Conservation (phyloP, 129 eudicot genomes). For the Centella asiatica region DNA sequence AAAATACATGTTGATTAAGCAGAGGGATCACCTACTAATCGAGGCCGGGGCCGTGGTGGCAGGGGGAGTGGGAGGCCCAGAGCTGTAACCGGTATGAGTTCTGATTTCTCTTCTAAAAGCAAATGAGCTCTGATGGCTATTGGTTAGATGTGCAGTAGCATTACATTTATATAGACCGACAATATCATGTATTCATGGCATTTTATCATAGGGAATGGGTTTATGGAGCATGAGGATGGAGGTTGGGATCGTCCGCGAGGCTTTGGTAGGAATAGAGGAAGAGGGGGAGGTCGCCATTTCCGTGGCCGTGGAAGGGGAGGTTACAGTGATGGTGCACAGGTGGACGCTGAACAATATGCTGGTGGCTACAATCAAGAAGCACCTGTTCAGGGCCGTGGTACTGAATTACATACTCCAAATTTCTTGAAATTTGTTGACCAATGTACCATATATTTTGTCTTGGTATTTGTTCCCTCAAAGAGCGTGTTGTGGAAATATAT, state of each 20-base stretch:
- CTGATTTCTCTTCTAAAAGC: too few relatives aligned
- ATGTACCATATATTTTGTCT: too few relatives aligned
- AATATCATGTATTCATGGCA: background rate
- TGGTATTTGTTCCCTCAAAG: too few relatives aligned
- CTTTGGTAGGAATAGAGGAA: constrained; percentile 67
- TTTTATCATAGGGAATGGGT: constrained; percentile 56
- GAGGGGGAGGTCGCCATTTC: constrained; percentile 71
- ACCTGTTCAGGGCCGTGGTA: constrained; percentile 63
- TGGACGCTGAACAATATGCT: constrained; percentile 31
- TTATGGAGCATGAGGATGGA: constrained; percentile 68
- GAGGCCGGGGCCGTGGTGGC: too few relatives aligned
- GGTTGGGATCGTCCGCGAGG: constrained; percentile 69
- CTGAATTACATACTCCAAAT: background rate
- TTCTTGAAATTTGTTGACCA: too few relatives aligned
- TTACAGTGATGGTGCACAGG: constrained; percentile 49
- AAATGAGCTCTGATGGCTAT: too few relatives aligned
- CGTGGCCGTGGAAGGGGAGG: constrained; percentile 89
- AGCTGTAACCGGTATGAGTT: too few relatives aligned
- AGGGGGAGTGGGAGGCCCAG: too few relatives aligned
- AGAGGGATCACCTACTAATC: too few relatives aligned
- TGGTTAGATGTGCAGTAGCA: background rate
- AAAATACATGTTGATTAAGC: too few relatives aligned
- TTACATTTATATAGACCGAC: background rate
- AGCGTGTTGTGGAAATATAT: too few relatives aligned
- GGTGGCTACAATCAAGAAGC: constrained; percentile 75